A percentile compares a stretch with the other conserved stretches of the same genome.
These are phyloP conservation scores for Xylaria sp. DNA, from an alignment of 2,329 filamentous ascomycete genomes.

Conservation along the genomic window DNA sequence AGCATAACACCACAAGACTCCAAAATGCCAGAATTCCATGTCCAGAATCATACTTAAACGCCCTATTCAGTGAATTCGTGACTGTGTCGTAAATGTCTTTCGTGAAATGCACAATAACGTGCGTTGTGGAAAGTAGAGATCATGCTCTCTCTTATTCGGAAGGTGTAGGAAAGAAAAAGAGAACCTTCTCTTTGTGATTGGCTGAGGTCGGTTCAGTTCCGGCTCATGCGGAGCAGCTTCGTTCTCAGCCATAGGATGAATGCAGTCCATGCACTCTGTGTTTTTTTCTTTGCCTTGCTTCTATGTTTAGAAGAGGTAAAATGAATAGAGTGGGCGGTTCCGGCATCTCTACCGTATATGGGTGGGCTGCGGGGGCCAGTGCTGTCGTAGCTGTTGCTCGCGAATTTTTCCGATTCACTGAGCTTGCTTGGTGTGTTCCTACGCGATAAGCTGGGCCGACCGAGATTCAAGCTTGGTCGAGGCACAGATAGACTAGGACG, in stretches of 20 bases:
- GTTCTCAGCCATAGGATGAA: slow-evolving; percentile 74
- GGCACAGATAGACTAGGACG: slow-evolving; percentile 46
- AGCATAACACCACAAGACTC: slow-evolving; percentile 22
- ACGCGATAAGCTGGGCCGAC: slow-evolving; percentile 45
- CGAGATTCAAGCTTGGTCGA: slow-evolving; percentile 45
- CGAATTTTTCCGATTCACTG: slow-evolving; percentile 58
- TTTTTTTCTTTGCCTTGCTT: slow-evolving; percentile 67
- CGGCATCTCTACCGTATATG: slow-evolving; percentile 49
- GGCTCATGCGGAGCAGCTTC: slow-evolving; percentile 59
- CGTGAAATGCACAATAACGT: slow-evolving; percentile 16
- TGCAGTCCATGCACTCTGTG: slow-evolving; percentile 70
- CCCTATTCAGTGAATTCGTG: slow-evolving; percentile 40
- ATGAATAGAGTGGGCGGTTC: slow-evolving; percentile 56
- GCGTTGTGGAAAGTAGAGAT: neutral
- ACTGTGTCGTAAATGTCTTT: slow-evolving; percentile 30
- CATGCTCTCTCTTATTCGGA: neutral
- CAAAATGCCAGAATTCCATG: slow-evolving; percentile 22
- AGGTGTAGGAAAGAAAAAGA: neutral
- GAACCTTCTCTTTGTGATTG: neutral
- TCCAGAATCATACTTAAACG: slow-evolving; percentile 39
- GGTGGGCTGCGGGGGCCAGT: slow-evolving; percentile 48
- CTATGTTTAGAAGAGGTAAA: slow-evolving; percentile 57
- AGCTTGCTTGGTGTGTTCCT: slow-evolving; percentile 42
- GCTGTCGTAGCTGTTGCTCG: slow-evolving; percentile 60
- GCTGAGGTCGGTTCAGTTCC: slow-evolving; percentile 32